Conservation (phyloP, 2,329 filamentous ascomycete genomes). For the Ceratocystis albifundus region DNA sequence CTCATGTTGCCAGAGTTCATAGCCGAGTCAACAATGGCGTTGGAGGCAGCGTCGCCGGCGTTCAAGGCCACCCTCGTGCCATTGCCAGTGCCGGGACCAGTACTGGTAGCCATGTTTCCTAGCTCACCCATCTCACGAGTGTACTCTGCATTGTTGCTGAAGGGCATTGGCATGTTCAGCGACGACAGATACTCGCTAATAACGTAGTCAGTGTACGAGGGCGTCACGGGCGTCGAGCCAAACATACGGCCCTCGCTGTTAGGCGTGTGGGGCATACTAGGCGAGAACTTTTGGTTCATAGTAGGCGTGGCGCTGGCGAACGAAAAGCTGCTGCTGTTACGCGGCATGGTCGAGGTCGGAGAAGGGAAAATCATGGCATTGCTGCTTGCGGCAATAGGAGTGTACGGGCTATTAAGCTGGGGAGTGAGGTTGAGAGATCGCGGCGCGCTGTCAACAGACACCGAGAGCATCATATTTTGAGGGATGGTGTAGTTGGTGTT, state of each 20-base stretch:
- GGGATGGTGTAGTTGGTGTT: background rate
- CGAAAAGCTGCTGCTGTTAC: slow-evolving; percentile 8
- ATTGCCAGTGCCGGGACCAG: background rate
- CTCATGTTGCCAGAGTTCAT: background rate
- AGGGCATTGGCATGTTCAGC: background rate
- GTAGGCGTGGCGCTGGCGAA: background rate
- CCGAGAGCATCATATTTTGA: background rate
- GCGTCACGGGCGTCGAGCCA: slow-evolving; percentile 2
- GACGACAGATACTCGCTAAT: slow-evolving; percentile 5
- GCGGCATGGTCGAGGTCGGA: background rate
- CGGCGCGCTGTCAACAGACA: slow-evolving; percentile 1
- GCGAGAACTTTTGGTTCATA: slow-evolving; percentile 4
- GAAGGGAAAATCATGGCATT: slow-evolving; percentile 1
- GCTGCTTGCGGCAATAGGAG: background rate
- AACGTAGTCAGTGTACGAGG: background rate
- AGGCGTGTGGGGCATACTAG: slow-evolving; percentile 1
- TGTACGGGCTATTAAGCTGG: slow-evolving; percentile 1
- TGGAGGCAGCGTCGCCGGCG: too few relatives aligned
- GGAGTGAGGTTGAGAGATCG: background rate
- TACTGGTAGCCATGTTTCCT: too few relatives aligned
- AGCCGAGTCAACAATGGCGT: background rate
- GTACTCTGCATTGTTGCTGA: background rate
- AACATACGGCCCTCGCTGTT: slow-evolving; percentile 6
- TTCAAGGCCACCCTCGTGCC: background rate
- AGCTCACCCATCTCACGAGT: background rate